These are phyloP conservation scores for Coemansia sp. DNA, from an alignment of 192 early-diverging fungal species.

Conservation along the genomic window DNA sequence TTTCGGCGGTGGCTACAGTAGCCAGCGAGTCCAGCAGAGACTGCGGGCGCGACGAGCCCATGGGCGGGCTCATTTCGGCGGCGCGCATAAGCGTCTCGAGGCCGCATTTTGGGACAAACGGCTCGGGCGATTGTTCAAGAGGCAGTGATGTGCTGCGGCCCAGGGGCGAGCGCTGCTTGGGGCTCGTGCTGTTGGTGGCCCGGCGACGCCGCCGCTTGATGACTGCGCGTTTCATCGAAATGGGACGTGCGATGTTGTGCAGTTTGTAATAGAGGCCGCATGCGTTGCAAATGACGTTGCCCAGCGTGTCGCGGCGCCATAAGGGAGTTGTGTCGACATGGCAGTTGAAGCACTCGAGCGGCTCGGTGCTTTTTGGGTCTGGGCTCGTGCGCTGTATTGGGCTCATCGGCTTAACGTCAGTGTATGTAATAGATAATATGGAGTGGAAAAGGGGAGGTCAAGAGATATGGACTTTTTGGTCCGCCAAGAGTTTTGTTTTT, in stretches of 20 bases:
- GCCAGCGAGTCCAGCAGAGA: slow-evolving; percentile 42
- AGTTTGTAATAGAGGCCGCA: slow-evolving; percentile 89
- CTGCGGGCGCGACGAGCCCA: not conserved
- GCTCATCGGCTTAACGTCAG: not conserved
- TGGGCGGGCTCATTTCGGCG: slow-evolving; percentile 31
- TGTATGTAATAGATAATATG: no score
- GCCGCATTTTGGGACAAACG: slow-evolving; percentile 2
- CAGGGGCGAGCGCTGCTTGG: not conserved
- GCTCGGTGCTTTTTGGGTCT: not conserved
- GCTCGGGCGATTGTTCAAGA: not conserved
- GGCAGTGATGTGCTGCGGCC: slow-evolving; percentile 31
- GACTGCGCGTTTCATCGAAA: slow-evolving; percentile 64
- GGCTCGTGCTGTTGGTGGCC: slow-evolving; percentile 13
- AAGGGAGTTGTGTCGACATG: slow-evolving; percentile 65
- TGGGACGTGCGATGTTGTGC: slow-evolving; percentile 71
- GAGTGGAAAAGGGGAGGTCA: not conserved
- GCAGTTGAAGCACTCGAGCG: slow-evolving; percentile 64
- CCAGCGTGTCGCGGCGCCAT: slow-evolving; percentile 69
- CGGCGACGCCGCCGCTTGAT: slow-evolving; percentile 70
- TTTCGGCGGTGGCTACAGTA: slow-evolving; percentile 41
- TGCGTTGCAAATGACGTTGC: slow-evolving; percentile 82
- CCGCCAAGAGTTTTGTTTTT: no score
- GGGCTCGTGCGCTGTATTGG: not conserved
- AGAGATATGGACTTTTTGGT: no score
- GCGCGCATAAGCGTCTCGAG: slow-evolving; percentile 43